These are phyloP conservation scores for Mycena sp. DNA, from an alignment of 1,284 basidiomycete genomes.

Conservation along the genomic window DNA sequence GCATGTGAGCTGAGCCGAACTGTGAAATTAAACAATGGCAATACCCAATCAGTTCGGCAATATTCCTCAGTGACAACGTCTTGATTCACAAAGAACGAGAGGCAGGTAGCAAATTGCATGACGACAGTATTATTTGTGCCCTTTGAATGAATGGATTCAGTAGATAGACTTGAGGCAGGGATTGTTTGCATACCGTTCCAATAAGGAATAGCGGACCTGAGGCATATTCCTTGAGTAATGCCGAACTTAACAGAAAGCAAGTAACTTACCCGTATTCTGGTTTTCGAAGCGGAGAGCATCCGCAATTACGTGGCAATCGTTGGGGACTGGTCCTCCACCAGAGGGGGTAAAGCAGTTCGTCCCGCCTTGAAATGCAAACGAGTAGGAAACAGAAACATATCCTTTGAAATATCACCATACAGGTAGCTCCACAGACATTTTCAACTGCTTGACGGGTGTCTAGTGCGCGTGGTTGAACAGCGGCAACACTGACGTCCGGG, in stretches of 20 bases:
- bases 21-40: constrained; percentile 1
- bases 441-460: constrained; percentile 32
- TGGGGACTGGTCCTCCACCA: constrained; percentile 56
- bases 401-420: constrained; percentile 39
- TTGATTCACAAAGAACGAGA: constrained; percentile 53
- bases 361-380: constrained; percentile 41
- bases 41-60: constrained; percentile 52
- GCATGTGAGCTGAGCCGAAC: not conserved
- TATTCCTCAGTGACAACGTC: constrained; percentile 43
- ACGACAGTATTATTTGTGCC: constrained; percentile 43
- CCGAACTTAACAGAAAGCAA: not conserved
- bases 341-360: constrained; percentile 54
- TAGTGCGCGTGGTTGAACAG: constrained; percentile 10
- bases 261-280: constrained; percentile 50
- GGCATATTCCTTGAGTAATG: not conserved
- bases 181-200: constrained; percentile 31
- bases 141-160: constrained; percentile 26
- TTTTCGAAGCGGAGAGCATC: constrained; percentile 57
- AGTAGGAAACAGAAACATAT: too few species aligned
- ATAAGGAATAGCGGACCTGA: constrained; percentile 46
- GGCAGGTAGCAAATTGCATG: constrained; percentile 48
- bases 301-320: constrained; percentile 57
- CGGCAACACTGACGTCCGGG: constrained; percentile 27
- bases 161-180: constrained; percentile 6
- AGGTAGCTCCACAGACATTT: constrained; percentile 55